phyloP scores from a whole-genome alignment of 305 asterid genomes.

The Fraxinus latifolia region DNA sequence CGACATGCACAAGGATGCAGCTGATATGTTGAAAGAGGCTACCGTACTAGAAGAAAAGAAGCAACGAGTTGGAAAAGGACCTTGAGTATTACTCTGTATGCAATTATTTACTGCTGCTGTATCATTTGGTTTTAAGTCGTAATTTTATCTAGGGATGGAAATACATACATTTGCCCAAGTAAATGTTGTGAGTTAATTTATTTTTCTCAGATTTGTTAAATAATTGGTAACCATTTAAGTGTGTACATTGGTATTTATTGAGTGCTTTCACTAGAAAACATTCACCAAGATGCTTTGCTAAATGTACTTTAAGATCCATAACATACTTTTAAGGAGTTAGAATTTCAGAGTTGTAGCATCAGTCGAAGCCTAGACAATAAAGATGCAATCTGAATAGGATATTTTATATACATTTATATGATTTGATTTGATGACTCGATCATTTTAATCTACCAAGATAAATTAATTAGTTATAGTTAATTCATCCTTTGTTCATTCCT shows the following conservation, averaged over 20 bases:
- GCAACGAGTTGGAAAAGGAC: conserved; percentile 32
- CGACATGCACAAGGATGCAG: conserved; percentile 50
- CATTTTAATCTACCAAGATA: not conserved
- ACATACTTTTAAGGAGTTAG: not conserved
- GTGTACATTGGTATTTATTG: conserved; percentile 26
- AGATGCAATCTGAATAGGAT: not conserved
- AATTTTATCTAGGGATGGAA: conserved; percentile 28
- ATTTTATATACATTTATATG: too few species aligned
- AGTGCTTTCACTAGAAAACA: not conserved
- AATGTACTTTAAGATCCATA: not conserved
- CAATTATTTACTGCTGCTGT: conserved; percentile 21
- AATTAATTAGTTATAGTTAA: too few species aligned
- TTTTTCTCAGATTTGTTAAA: not conserved
- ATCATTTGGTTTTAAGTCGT: conserved; percentile 21
- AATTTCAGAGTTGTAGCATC: not conserved
- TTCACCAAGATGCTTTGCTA: not conserved
- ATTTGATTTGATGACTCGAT: not conserved
- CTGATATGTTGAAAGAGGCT: conserved; percentile 51
- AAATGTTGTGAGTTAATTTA: conserved; percentile 25
- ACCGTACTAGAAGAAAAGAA: conserved; percentile 38
- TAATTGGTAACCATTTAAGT: conserved; percentile 13
- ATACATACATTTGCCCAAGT: conserved; percentile 10
- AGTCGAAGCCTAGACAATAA: not conserved
- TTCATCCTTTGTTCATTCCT: too few species aligned
- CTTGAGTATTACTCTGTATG: conserved; percentile 2